Conservation (phyloP, 73 alveolate species). For the Paramecium biaurelia region DNA sequence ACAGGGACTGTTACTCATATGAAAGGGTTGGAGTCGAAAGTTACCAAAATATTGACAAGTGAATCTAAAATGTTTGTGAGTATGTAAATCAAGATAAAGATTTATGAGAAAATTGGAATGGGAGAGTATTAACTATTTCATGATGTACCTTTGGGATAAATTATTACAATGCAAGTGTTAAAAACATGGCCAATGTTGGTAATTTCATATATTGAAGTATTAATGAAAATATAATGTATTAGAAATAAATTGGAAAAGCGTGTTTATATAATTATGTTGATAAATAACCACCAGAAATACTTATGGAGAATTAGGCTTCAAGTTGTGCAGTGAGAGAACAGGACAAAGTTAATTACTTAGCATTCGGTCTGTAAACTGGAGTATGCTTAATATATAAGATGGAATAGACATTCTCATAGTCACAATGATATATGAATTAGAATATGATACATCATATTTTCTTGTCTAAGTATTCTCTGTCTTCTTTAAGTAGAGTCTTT, state of each 20-base stretch:
- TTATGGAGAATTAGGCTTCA: not conserved
- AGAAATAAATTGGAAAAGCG: not conserved
- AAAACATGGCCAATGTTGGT: not conserved
- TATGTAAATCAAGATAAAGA: not conserved
- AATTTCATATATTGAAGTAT: not conserved
- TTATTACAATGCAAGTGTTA: not conserved
- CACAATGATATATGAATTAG: not conserved
- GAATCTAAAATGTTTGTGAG: not conserved
- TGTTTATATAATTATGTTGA: not conserved
- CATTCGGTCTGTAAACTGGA: not conserved
- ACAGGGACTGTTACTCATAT: not conserved
- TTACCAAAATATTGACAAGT: not conserved
- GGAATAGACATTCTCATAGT: not conserved
- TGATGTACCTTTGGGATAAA: not conserved
- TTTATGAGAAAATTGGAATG: not conserved
- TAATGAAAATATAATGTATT: no score
- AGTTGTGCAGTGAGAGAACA: not conserved
- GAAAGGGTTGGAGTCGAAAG: not conserved
- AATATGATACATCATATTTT: conserved; percentile 7
- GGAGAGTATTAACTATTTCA: not conserved
- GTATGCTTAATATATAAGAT: not conserved
- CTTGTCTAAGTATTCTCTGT: conserved; percentile 19
- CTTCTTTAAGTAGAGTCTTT: conserved; percentile 38
- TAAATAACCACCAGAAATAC: not conserved
- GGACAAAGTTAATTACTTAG: not conserved